A percentile compares a stretch with the other conserved stretches of the same genome.
phyloP scores from a whole-genome alignment of 108 stramenopile genomes.

The Thalassiosira profunda region DNA sequence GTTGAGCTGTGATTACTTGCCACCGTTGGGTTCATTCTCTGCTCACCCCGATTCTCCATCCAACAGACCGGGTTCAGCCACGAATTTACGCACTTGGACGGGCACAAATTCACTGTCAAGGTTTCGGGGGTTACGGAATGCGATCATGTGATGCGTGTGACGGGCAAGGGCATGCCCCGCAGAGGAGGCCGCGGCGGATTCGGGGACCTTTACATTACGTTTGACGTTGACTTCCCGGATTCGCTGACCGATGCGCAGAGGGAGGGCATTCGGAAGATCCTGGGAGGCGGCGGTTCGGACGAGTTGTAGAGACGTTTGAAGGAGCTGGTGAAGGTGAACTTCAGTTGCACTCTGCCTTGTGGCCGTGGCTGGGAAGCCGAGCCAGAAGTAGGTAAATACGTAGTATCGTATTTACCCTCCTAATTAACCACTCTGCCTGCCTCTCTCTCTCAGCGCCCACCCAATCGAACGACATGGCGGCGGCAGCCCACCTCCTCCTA shows the following conservation, averaged over 20 bases:
- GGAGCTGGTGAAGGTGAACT: too few species aligned
- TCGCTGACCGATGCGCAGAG: conserved; percentile 70
- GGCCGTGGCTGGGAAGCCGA: too few species aligned
- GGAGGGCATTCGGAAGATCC: conserved; percentile 68
- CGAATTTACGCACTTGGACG: conserved; percentile 83
- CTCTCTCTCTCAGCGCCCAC: too few species aligned
- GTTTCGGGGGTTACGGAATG: conserved; percentile 84
- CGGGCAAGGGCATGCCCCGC: conserved; percentile 93
- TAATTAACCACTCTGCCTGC: too few species aligned
- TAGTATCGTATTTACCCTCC: too few species aligned
- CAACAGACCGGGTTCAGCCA: conserved; percentile 85
- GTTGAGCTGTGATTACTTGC: background rate
- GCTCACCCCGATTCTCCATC: background rate
- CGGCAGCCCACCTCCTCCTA: too few species aligned
- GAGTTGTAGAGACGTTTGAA: too few species aligned
- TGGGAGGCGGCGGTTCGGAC: conserved; percentile 44
- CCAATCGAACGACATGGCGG: too few species aligned
- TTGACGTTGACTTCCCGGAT: conserved; percentile 94
- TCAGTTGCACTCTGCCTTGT: too few species aligned
- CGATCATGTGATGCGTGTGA: conserved; percentile 83
- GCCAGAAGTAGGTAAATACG: too few species aligned
- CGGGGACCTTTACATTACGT: conserved; percentile 90
- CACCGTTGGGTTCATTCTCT: background rate
- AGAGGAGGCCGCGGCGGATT: conserved; percentile 78
- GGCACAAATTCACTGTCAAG: conserved; percentile 66